These are phyloP conservation scores for Plasmodium malariae DNA, from an alignment of 169 alveolate species.

Conservation along the genomic window DNA sequence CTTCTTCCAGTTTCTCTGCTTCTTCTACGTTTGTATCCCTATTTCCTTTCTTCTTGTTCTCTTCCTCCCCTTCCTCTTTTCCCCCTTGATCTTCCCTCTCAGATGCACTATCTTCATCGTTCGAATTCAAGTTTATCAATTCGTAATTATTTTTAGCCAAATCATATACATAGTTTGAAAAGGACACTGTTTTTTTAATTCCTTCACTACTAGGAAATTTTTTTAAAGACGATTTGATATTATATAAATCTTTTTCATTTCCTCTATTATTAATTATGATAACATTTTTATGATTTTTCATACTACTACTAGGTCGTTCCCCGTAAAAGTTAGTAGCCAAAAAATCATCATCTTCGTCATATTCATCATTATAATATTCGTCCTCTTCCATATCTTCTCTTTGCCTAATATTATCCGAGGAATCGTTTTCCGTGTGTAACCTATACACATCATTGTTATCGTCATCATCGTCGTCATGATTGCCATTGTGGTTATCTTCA, in stretches of 20 bases:
- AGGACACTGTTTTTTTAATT: constrained; percentile 44
- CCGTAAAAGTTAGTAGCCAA: constrained; percentile 31
- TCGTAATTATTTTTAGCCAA: constrained; percentile 47
- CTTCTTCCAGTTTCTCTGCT: too few relatives aligned
- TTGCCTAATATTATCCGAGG: not conserved
- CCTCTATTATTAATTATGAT: constrained; percentile 13
- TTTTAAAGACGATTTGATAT: constrained; percentile 51
- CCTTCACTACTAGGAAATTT: constrained; percentile 25
- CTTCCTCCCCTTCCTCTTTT: not conserved
- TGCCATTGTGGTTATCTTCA: not conserved
- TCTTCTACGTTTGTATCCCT: too few relatives aligned
- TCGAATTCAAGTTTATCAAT: constrained; percentile 16
- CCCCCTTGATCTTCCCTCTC: not conserved
- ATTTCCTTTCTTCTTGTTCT: too few relatives aligned
- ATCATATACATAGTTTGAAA: constrained; percentile 59
- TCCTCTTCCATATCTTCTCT: not conserved
- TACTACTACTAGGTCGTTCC: not conserved
- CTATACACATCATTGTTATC: constrained; percentile 6
- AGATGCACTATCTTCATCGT: constrained; percentile 4
- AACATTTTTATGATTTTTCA: not conserved
- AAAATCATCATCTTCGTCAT: constrained; percentile 9
- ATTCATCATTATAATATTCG: constrained; percentile 16
- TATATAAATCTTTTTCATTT: not conserved
- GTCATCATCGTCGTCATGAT: not conserved
- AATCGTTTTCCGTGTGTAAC: constrained; percentile 1